A percentile compares a stretch with the other conserved stretches of the same genome.
phyloP scores from a whole-genome alignment of 495 filamentous ascomycete species.

The Rostrohypoxylon terebratum region DNA sequence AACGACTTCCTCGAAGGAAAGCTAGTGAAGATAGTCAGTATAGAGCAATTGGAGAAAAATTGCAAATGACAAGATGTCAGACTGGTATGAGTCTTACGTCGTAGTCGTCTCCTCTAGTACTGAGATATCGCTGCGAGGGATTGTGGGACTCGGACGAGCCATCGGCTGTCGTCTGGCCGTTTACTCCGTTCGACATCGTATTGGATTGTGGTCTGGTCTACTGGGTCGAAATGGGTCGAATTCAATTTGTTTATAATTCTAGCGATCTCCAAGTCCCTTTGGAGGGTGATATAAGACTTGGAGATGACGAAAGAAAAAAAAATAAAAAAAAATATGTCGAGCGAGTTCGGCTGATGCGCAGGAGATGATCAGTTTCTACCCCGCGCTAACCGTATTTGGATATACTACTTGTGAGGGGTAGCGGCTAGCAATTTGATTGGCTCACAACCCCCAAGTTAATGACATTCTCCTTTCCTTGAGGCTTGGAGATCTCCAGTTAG shows the following conservation, averaged over 20 bases:
- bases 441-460: not conserved
- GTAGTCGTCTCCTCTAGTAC: constrained; percentile 82
- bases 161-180: constrained; percentile 29
- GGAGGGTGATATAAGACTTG: constrained; percentile 18
- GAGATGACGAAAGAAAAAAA: constrained; percentile 33
- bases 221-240: not conserved
- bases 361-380: constrained; percentile 38
- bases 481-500: not conserved
- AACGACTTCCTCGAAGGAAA: constrained; percentile 91
- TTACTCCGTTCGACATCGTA: constrained; percentile 42
- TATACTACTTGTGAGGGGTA: constrained; percentile 20
- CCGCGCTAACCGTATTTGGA: constrained; percentile 40
- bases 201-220: not conserved
- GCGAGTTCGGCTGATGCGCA: constrained; percentile 41
- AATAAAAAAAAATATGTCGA: constrained; percentile 22
- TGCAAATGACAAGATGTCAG: not conserved
- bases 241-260: constrained; percentile 14
- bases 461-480: constrained; percentile 2
- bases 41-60: not conserved
- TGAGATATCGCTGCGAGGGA: constrained; percentile 81
- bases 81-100: constrained; percentile 65
- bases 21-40: constrained; percentile 58
- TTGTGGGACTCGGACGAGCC: constrained; percentile 57
- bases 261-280: constrained; percentile 37
- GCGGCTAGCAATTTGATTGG: constrained; percentile 23